These are phyloP conservation scores for Ceratobasidium sp. DNA, from an alignment of 1,284 basidiomycete species.

Conservation along the genomic window DNA sequence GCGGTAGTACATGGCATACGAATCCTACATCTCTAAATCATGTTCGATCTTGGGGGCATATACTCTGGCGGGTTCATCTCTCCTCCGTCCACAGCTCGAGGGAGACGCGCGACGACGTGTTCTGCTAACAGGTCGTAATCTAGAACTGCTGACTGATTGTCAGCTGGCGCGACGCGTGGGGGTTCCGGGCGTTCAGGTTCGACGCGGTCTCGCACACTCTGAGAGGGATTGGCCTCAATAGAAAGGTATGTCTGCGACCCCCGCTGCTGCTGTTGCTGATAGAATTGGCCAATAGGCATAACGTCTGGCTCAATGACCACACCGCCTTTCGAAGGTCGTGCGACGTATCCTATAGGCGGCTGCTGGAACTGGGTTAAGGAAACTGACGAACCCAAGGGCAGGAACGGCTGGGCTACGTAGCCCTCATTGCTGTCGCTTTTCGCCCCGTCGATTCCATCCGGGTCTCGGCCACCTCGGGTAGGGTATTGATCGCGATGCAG, in stretches of 20 bases:
- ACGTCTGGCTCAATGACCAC: background rate
- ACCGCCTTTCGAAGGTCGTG: background rate
- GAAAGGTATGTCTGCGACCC: too few relatives aligned
- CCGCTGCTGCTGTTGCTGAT: background rate
- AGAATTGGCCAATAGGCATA: background rate
- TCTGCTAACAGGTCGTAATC: constrained; percentile 10
- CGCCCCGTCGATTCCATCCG: background rate
- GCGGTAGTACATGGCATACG: too few relatives aligned
- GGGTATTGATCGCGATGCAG: background rate
- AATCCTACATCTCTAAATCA: too few relatives aligned
- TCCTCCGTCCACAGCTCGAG: background rate
- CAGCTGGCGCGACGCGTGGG: too few relatives aligned
- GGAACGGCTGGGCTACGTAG: background rate
- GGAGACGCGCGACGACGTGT: constrained; percentile 10
- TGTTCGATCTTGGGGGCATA: background rate
- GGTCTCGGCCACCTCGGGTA: too few relatives aligned
- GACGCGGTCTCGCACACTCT: background rate
- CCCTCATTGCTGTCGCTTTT: background rate
- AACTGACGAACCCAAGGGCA: background rate
- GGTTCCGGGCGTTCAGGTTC: background rate
- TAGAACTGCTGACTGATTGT: background rate
- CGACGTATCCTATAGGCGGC: background rate
- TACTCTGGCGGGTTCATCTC: background rate
- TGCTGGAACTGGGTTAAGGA: background rate
- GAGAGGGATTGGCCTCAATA: background rate